Percentiles rank a stretch among this genome's conserved stretches.
Evolutionary conservation across 148 eudicot genomes (phyloP).

Genomic region (Persicaria tinctoria): DNA sequence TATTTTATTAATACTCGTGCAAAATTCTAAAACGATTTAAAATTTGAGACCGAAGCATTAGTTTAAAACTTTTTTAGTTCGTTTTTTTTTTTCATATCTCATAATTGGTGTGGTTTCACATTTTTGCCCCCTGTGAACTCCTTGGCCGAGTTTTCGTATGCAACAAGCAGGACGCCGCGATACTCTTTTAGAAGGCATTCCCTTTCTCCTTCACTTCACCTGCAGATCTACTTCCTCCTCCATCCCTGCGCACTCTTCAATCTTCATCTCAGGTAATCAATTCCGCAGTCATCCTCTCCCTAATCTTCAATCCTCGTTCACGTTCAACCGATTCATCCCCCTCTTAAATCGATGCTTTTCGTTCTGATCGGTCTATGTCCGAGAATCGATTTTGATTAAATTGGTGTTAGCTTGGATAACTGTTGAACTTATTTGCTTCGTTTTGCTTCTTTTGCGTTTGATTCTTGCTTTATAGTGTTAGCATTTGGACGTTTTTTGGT

Average conservation of each 20-base stretch:
- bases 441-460: not conserved
- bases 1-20: no score
- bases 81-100: no score
- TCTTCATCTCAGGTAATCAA: slow-evolving; percentile 7
- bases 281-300: not conserved
- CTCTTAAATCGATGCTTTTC: slow-evolving; percentile 2
- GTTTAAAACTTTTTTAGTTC: no score
- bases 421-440: not conserved
- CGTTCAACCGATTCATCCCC: not conserved
- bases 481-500: not conserved
- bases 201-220: not conserved
- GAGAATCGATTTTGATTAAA: not conserved
- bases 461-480: slow-evolving; percentile 5
- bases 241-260: not conserved
- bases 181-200: not conserved
- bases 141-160: not conserved
- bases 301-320: not conserved
- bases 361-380: not conserved
- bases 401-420: not conserved
- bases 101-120: no score
- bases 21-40: no score
- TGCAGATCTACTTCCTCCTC: not conserved
- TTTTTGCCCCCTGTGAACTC: no score
- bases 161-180: slow-evolving; percentile 7
- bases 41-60: no score